These are phyloP conservation scores for Trichosporon coremiiforme DNA, from an alignment of 1,284 basidiomycete genomes.

Conservation along the genomic window DNA sequence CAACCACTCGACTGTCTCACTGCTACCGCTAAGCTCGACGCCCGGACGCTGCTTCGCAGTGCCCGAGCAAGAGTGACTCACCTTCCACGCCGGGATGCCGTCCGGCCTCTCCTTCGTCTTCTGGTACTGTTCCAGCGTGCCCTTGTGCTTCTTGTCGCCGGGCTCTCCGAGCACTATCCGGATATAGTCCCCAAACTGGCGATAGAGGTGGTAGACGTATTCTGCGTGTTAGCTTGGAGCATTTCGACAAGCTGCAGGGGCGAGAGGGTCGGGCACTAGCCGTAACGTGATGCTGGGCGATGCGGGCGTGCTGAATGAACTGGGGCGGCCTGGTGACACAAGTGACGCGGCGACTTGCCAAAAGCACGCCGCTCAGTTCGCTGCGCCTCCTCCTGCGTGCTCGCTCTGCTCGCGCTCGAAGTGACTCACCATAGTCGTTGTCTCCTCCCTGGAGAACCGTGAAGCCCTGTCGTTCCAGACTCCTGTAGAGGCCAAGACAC, in stretches of 20 bases:
- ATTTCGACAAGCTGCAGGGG: not conserved
- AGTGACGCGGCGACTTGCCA: no score
- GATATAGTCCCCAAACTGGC: constrained; percentile 36
- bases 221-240: constrained; percentile 23
- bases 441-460: constrained; percentile 35
- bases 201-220: constrained; percentile 37
- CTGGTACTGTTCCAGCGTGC: constrained; percentile 19
- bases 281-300: no score
- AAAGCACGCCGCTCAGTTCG: not conserved
- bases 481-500: constrained; percentile 24
- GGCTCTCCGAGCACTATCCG: constrained; percentile 31
- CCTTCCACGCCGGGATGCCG: constrained; percentile 42
- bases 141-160: constrained; percentile 22
- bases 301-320: no score
- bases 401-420: no score
- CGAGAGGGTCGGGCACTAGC: no score
- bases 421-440: constrained; percentile 35
- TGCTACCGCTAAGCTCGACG: no score
- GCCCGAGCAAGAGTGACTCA: constrained; percentile 20
- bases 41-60: no score
- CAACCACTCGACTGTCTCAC: no score
- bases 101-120: constrained; percentile 28
- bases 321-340: no score
- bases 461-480: constrained; percentile 35
- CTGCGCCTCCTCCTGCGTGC: not conserved